A percentile compares a stretch with the other conserved stretches of the same genome.
Evolutionary conservation across 371 early-diverging fungal species (phyloP).

Genomic region (Mucor lusitanicus): DNA sequence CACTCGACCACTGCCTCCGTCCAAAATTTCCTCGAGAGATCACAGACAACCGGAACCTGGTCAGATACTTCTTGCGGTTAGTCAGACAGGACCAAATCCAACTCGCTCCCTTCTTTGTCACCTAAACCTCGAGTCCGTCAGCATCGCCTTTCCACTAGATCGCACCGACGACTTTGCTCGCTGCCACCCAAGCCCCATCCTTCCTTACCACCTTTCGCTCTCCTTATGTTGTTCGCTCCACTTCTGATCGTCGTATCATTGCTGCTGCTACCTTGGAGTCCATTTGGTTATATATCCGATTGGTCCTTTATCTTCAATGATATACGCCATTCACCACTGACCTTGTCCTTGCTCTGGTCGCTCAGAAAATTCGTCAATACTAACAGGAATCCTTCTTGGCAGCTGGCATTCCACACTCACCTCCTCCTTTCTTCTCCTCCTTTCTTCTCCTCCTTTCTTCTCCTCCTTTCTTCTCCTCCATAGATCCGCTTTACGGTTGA

Average conservation of each 20-base stretch:
- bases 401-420: too few species aligned
- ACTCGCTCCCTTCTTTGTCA: too few species aligned
- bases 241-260: not conserved
- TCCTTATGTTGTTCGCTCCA: not conserved
- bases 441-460: not conserved
- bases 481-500: not conserved
- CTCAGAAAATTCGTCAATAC: not conserved
- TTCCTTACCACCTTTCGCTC: not conserved
- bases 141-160: too few species aligned
- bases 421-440: not conserved
- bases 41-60: too few species aligned
- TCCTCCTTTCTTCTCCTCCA: too few species aligned
- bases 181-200: not conserved
- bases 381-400: not conserved
- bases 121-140: too few species aligned
- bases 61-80: too few species aligned
- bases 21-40: not conserved
- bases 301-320: constrained; percentile 9
- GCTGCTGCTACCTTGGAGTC: not conserved
- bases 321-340: not conserved
- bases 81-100: too few species aligned
- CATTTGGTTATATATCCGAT: constrained; percentile 4
- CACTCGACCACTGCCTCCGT: not conserved
- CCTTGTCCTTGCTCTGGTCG: not conserved
- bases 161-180: too few species aligned